Conservation (phyloP, 306 rosid species). For the Fragaria vesca region DNA sequence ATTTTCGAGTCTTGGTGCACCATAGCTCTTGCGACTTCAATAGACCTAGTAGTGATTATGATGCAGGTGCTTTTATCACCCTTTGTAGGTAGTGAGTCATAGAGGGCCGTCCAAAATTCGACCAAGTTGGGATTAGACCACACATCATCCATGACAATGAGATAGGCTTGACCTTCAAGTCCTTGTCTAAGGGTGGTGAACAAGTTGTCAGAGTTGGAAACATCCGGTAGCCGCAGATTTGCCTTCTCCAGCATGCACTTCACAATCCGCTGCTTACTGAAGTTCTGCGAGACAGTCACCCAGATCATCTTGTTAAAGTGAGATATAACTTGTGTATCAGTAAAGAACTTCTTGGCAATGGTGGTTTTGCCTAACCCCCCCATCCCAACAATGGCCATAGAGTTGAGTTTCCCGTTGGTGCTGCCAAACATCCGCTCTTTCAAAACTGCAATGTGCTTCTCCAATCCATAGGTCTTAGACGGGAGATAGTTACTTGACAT, state of each 20-base stretch:
- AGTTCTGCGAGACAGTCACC: not conserved
- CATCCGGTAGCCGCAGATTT: not conserved
- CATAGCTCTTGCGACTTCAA: not conserved
- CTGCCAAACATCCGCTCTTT: constrained; percentile 5
- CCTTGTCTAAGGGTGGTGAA: not conserved
- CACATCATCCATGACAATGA: constrained; percentile 23
- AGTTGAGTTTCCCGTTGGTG: not conserved
- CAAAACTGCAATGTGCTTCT: not conserved
- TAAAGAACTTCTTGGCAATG: not conserved
- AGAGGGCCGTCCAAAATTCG: not conserved
- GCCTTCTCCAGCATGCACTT: not conserved
- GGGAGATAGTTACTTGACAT: not conserved
- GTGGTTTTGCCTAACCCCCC: not conserved
- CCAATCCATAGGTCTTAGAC: not conserved
- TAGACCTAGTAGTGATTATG: not conserved
- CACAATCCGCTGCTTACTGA: not conserved
- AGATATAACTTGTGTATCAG: not conserved
- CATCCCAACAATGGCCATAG: constrained; percentile 8
- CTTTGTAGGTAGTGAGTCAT: not conserved
- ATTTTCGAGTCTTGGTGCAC: not conserved
- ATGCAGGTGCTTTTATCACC: constrained; percentile 2
- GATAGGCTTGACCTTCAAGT: constrained; percentile 1
- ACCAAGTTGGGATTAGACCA: not conserved
- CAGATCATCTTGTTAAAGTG: constrained; percentile 9
- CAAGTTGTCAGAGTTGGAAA: not conserved